Evolutionary conservation across 257 asterid species (phyloP), one percentile per base, ranked within the genome.

Genomic region (Salvia rosmarinus): DNA sequence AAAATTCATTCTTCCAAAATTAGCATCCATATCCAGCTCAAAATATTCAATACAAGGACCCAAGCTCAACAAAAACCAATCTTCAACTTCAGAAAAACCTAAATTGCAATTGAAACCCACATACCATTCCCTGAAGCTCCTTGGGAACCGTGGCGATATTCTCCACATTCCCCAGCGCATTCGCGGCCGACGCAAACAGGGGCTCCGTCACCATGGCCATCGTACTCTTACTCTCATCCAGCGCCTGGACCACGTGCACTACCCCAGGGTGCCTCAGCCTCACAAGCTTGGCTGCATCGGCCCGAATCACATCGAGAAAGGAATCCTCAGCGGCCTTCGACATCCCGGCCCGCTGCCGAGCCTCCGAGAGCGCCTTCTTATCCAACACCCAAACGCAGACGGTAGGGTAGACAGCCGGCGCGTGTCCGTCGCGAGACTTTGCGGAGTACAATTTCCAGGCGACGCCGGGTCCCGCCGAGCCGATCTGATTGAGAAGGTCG

Each of bases 181-280:
- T 95, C 0, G 98, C 96, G 12, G 82, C 96, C 0, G 98, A 91
- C 20, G 98, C 90, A 78, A 95, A 95, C 64, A 95, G 81, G 5
- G 99, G 99, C 72, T 95, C 99, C 17, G 99, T 91, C 76, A 89
- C 99, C 95, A 95, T 89, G 8, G 98, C 95, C 99, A 95, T 89
- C 9, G 92, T 84, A 62, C 71, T 89, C 85, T 95, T 91, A 75
- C 93, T 91, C 92, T 95, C 98, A 78, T 95, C 99, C 61, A 95
- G 81, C 21, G 94, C 96, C 68, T 89, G 96, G 44, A 95, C 95
- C 66, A 95, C 98, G 77, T 91, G 99, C 34, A 95, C 98, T 47
- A 95, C 98, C 28, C 99, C 99, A 25, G 99, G 99, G 78, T 95
- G 99, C 84, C 99, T 85, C 86, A 95, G 82, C 86, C 99, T 80